These are phyloP conservation scores for Cladorrhinum samala DNA, from an alignment of 495 filamentous ascomycete genomes.

Conservation along the genomic window DNA sequence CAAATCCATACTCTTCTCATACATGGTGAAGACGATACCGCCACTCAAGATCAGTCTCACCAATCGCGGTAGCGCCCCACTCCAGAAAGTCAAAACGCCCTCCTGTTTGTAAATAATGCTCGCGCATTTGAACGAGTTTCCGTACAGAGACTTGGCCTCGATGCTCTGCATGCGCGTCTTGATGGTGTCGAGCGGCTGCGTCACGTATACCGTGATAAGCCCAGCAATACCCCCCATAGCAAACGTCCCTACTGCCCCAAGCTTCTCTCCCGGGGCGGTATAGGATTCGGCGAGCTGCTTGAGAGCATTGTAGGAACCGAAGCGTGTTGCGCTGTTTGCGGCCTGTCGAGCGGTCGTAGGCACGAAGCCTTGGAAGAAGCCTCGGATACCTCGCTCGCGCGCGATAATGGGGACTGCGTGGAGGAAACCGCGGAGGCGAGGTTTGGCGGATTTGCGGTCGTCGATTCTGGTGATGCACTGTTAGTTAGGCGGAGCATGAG, in stretches of 20 bases:
- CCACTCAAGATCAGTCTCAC: conserved; percentile 82
- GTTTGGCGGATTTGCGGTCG: conserved; percentile 81
- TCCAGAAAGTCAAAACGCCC: conserved; percentile 87
- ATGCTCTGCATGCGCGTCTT: conserved; percentile 99
- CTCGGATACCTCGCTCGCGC: conserved; percentile 76
- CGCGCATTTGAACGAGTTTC: conserved; percentile 83
- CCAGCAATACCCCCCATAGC: conserved; percentile 86
- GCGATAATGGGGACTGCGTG: conserved; percentile 83
- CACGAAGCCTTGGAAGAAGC: conserved; percentile 95
- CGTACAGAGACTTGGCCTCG: conserved; percentile 75
- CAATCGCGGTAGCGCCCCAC: conserved; percentile 79
- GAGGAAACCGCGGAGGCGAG: conserved; percentile 85
- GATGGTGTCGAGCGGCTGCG: conserved; percentile 90
- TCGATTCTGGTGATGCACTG: conserved; percentile 59
- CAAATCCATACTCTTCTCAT: conserved; percentile 93
- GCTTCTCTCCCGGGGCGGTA: conserved; percentile 88
- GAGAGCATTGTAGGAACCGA: conserved; percentile 82
- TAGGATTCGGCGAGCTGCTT: conserved; percentile 90
- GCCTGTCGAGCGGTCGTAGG: conserved; percentile 92
- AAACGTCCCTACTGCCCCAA: conserved; percentile 84
- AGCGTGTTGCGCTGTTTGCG: conserved; percentile 85
- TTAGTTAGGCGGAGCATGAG: neutral
- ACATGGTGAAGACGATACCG: conserved; percentile 98
- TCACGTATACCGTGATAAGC: conserved; percentile 84
- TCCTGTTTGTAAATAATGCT: conserved; percentile 81